Base-by-base conservation (phyloP, 169 alveolate species). In the Babesia ovata region DNA sequence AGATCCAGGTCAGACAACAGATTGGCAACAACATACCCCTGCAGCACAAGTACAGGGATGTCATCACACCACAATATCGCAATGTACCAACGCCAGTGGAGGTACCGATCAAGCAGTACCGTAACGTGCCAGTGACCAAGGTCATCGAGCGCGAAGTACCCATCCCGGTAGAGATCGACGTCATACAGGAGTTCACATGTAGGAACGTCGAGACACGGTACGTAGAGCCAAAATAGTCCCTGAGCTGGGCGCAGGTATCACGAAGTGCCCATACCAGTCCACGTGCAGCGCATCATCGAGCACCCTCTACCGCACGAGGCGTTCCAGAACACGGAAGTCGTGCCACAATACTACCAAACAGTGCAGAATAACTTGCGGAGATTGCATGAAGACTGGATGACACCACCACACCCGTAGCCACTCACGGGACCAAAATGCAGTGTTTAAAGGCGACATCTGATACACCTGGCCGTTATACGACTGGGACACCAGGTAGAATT, bases 41-140 rank as follows among this genome's bases (percentile, higher is more conserved):
- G 28, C 91, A 92, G 88, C 96, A 93, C 88, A 87, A 85, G 22
- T 93, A 93, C 83, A 87, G 91, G 87, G 93, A 93, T 67, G 95
- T 93, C 66, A 90, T 91, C 66, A 86, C 93, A 33, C 93, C 97
- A 8, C 97, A 94, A 75, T 94, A 94, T 88, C 93, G 97, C 70
- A 95, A 94, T 52, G 95, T 94, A n/a, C 97, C 97, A 17, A 92
- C 95, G 63, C 97, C 97, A 10, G 97, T 94, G 29, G 97, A 94
- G 79, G 96, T 94, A 17, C 97, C 97, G 10, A 92, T 94, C 87
- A 93, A 96, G 60, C 96, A 93, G 70, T 91, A 92, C 84, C 86
- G 96, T 19, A 94, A 95, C 24, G 90, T 94, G 69, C 97, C 97
- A 19, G 96, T 94, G 11, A 95, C 94, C 53, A 86, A 91, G 60